A percentile compares a stretch with the other conserved stretches of the same genome.
Evolutionary conservation across 2,329 filamentous ascomycete species (phyloP).

Genomic region (Colletotrichum liaoningense): DNA sequence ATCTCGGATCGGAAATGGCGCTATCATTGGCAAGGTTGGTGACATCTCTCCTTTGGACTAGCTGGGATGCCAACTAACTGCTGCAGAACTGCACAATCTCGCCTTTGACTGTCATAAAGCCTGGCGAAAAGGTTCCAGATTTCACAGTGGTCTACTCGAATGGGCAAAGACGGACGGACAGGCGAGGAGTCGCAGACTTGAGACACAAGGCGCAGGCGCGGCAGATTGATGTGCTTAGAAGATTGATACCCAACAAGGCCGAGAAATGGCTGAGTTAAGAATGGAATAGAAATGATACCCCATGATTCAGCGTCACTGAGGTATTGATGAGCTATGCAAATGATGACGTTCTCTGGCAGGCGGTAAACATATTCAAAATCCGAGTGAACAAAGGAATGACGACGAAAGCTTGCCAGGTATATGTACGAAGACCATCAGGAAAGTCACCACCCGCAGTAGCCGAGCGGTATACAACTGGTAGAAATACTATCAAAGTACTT

Average conservation of each 20-base stretch:
- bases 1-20: constrained; percentile 68
- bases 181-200: constrained; percentile 69
- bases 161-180: constrained; percentile 68
- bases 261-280: constrained; percentile 32
- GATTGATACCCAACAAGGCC: constrained; percentile 72
- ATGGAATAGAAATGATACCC: constrained; percentile 26
- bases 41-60: no score
- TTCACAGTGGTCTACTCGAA: constrained; percentile 77
- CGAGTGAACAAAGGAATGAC: neutral
- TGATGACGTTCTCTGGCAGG: no score
- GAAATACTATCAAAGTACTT: neutral
- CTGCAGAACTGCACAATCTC: constrained; percentile 76
- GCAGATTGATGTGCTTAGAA: constrained; percentile 75
- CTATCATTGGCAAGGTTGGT: constrained; percentile 70
- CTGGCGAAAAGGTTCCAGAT: constrained; percentile 70
- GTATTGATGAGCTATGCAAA: neutral
- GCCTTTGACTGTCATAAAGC: constrained; percentile 68
- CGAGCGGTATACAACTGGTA: neutral
- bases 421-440: neutral
- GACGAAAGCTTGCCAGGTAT: neutral
- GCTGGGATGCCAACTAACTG: constrained; percentile 15
- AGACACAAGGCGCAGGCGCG: constrained; percentile 73
- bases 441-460: neutral
- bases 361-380: neutral
- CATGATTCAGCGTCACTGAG: neutral